Evolutionary conservation across 495 filamentous ascomycete genomes (phyloP).

Genomic region (Rostrohypoxylon terebratum): DNA sequence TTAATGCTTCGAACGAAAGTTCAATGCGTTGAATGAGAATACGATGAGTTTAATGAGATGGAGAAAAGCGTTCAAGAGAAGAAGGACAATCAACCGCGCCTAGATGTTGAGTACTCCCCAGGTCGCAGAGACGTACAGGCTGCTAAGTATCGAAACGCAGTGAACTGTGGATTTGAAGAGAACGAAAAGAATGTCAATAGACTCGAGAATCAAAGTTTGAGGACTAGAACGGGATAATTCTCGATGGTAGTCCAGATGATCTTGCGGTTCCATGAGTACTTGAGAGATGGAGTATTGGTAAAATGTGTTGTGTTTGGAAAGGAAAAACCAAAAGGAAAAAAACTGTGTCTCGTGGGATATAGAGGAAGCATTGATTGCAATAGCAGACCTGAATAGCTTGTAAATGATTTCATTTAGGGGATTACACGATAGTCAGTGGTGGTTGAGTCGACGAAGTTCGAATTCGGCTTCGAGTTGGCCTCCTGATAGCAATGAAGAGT

Average conservation of each 20-base stretch:
- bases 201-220: neutral
- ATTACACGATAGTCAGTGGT: neutral
- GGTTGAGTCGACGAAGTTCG: neutral
- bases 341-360: conserved; percentile 13
- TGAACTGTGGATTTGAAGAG: neutral
- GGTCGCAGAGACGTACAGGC: neutral
- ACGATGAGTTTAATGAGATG: neutral
- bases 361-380: neutral
- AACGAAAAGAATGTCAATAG: neutral
- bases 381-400: neutral
- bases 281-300: neutral
- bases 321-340: conserved; percentile 15
- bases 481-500: neutral
- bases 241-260: neutral
- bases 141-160: conserved; percentile 7
- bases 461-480: neutral
- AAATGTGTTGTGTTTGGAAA: neutral
- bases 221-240: neutral
- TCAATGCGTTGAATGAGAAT: neutral
- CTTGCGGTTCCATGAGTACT: conserved; percentile 9
- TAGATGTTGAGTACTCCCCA: conserved; percentile 6
- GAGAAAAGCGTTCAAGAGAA: neutral
- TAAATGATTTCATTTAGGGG: neutral
- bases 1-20: neutral
- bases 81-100: neutral